Percentiles rank a stretch among this genome's conserved stretches.
phyloP scores from a whole-genome alignment of 2,329 filamentous ascomycete genomes.

The Claviceps sp. region DNA sequence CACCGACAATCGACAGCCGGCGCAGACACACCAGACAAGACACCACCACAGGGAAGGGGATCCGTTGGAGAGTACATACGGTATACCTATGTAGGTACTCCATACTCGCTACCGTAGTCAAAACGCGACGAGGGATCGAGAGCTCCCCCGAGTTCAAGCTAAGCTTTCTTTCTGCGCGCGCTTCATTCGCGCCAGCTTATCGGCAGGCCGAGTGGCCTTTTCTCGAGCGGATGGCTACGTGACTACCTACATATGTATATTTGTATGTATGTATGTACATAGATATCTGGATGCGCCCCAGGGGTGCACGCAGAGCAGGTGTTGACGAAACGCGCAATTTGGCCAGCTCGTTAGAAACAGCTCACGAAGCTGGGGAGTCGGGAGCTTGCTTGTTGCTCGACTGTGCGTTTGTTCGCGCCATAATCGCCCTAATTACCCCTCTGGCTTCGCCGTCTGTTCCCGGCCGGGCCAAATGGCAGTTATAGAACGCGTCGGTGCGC shows the following conservation, averaged over 20 bases:
- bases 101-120: too few relatives aligned
- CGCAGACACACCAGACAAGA: neutral
- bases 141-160: conserved; percentile 1
- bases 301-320: neutral
- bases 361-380: neutral
- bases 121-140: neutral
- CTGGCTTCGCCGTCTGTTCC: conserved; percentile 3
- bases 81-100: too few relatives aligned
- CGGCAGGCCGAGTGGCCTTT: too few relatives aligned
- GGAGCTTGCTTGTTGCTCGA: neutral
- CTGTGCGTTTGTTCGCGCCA: too few relatives aligned
- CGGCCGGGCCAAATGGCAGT: conserved; percentile 1
- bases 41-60: neutral
- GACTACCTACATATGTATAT: neutral
- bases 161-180: neutral
- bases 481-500: conserved; percentile 9
- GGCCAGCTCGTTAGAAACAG: neutral
- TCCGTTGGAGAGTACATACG: neutral
- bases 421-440: too few relatives aligned
- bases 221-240: too few relatives aligned
- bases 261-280: too few relatives aligned
- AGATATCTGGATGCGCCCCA: neutral
- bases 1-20: neutral
- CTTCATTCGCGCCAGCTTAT: neutral
- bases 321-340: too few relatives aligned